Evolutionary conservation across 352 stramenopile genomes (phyloP).

Genomic region (Globisporangium parvum): DNA sequence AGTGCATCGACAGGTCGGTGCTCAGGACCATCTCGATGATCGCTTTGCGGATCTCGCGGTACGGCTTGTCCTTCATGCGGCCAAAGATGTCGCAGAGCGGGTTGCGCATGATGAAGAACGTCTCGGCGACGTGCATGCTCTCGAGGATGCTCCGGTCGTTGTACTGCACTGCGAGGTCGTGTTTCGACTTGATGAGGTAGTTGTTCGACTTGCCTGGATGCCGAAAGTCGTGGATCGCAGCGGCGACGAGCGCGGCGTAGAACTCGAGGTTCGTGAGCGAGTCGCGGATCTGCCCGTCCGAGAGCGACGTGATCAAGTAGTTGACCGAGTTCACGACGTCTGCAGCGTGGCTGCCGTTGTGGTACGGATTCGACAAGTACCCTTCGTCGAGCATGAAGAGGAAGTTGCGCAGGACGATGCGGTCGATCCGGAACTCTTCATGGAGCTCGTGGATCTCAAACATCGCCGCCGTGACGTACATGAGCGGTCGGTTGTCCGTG

Average conservation of each 20-base stretch:
- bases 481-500: constrained; percentile 57
- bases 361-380: constrained; percentile 72
- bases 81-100: constrained; percentile 76
- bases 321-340: constrained; percentile 84
- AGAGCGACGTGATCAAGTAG: constrained; percentile 63
- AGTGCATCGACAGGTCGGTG: constrained; percentile 79
- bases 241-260: constrained; percentile 69
- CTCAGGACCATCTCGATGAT: constrained; percentile 89
- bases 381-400: constrained; percentile 71
- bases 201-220: constrained; percentile 85
- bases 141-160: constrained; percentile 82
- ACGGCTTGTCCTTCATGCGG: constrained; percentile 70
- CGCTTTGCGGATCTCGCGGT: constrained; percentile 72
- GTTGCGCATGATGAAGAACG: constrained; percentile 74
- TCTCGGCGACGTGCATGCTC: constrained; percentile 83
- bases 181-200: constrained; percentile 76
- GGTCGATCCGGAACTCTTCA: constrained; percentile 69
- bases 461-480: constrained; percentile 74
- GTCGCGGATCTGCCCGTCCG: constrained; percentile 66
- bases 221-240: constrained; percentile 81
- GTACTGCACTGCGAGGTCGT: constrained; percentile 79
- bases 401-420: constrained; percentile 70
- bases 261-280: constrained; percentile 75
- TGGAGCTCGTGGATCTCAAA: constrained; percentile 80
- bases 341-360: constrained; percentile 72